Evolutionary conservation across 2,329 filamentous ascomycete species (phyloP).

Genomic region (Coleophoma crateriformis): DNA sequence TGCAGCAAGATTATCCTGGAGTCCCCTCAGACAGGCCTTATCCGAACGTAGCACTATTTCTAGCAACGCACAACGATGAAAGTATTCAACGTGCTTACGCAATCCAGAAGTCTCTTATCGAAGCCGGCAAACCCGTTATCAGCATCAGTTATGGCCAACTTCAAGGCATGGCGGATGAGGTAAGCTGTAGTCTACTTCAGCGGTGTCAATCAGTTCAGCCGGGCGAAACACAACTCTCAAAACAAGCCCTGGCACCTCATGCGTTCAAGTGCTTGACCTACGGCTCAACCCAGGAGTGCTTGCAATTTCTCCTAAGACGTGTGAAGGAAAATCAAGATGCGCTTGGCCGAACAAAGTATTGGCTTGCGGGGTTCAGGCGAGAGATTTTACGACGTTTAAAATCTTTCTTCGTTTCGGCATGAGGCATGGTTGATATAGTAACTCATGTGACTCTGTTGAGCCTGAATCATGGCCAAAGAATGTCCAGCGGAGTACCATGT

Average conservation of each 20-base stretch:
- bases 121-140: conserved; percentile 29
- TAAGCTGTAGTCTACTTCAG: conserved; percentile 51
- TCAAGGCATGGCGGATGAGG: conserved; percentile 90
- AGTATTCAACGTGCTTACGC: conserved; percentile 54
- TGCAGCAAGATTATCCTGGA: conserved; percentile 36
- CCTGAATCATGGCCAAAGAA: too few species aligned
- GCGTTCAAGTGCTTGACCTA: conserved; percentile 62
- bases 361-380: conserved; percentile 9
- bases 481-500: too few species aligned
- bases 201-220: conserved; percentile 23
- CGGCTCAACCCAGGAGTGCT: conserved; percentile 68
- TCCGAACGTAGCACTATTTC: conserved; percentile 47
- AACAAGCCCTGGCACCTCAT: conserved; percentile 18
- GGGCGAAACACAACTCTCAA: background rate
- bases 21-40: conserved; percentile 2
- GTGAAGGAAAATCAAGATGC: conserved; percentile 42
- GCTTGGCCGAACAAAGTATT: conserved; percentile 29
- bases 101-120: conserved; percentile 36
- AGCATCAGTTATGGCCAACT: conserved; percentile 66
- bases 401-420: background rate
- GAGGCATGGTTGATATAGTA: background rate
- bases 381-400: conserved; percentile 12
- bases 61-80: conserved; percentile 76
- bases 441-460: too few species aligned
- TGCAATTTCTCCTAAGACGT: conserved; percentile 68